phyloP scores from a whole-genome alignment of 2,329 filamentous ascomycete species.

The Aspergillus quadrilineatus region DNA sequence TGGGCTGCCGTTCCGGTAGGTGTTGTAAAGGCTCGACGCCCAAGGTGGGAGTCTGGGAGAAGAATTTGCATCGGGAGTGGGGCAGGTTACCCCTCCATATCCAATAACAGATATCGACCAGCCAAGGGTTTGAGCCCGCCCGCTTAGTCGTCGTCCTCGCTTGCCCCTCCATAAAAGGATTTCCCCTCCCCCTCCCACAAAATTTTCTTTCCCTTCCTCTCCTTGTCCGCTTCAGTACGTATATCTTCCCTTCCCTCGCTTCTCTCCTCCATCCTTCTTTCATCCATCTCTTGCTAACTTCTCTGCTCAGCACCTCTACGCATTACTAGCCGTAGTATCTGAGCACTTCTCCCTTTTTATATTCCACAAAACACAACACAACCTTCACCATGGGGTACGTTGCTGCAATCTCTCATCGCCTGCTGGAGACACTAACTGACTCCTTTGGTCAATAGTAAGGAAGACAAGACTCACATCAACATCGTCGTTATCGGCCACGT shows the following conservation, averaged over 20 bases:
- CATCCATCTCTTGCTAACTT: constrained; percentile 25
- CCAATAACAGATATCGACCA: constrained; percentile 28
- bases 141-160: constrained; percentile 39
- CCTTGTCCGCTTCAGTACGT: constrained; percentile 49
- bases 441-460: constrained; percentile 65
- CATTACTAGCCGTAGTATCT: constrained; percentile 51
- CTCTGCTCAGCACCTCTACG: constrained; percentile 51
- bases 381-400: constrained; percentile 64
- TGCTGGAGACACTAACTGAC: constrained; percentile 4
- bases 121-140: constrained; percentile 37
- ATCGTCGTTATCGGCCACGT: constrained; percentile 99
- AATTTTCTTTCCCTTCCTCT: constrained; percentile 37
- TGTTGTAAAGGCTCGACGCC: constrained; percentile 9
- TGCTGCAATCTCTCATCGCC: background rate
- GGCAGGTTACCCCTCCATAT: constrained; percentile 25
- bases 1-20: constrained; percentile 9
- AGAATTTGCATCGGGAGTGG: constrained; percentile 36
- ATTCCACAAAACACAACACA: constrained; percentile 42
- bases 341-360: constrained; percentile 45
- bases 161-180: constrained; percentile 50
- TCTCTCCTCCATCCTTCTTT: constrained; percentile 21
- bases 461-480: constrained; percentile 95
- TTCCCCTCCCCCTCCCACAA: constrained; percentile 46
- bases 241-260: constrained; percentile 34
- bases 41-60: constrained; percentile 16